Base-by-base conservation (phyloP, 1,284 basidiomycete genomes). In the Ganoderma lucidum region DNA sequence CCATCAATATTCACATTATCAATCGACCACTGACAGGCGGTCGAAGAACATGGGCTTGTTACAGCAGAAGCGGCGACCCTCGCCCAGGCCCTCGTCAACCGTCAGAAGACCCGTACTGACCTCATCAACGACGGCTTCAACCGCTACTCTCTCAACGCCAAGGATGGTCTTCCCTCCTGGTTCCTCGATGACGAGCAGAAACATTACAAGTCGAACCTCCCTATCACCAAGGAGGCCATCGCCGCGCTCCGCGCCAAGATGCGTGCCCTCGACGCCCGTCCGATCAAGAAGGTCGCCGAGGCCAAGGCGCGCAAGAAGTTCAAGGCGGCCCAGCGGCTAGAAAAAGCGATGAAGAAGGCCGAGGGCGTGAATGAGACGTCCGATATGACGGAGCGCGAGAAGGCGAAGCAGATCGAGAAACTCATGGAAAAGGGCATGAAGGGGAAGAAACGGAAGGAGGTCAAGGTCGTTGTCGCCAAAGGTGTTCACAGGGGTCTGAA, bases 211-310 rank as follows among this genome's bases (percentile, higher is more conserved):
- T 84, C 94, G 70, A 99, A 99, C 80, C 86, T 99, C 65, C 98
- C 98, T 17, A 88, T 99, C 72, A 99, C 97, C 1, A 99, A 98
- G 81, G 98, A 99, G 81, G 98, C 98, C 6, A 86, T 99, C 67
- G 87, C 87, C 65, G 93, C 92, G 3, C 86, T 99, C 45, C 91
- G 95, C 44, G 96, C 94, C 19, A 95, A 93, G 78, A 95, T 98
- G 83, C 92, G 97, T 32, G 96, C 96, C 6, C 86, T 99, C 60
- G 96, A 99, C 79, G 97, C 97, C 2, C 90, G 98, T 15, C 98
- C 98, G 19, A 99, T 99, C 84, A 99, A 99, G 85, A 99, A 99
- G 86, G 88, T 99, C 14, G 98, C 97, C 23, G 98, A 99, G 83
- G 98, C 98, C 56, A 99, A 99, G 82, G 96, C 96, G 45, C 88